Evolutionary conservation across 2,329 filamentous ascomycete species (phyloP).

Genomic region (Apiospora phragmitis): DNA sequence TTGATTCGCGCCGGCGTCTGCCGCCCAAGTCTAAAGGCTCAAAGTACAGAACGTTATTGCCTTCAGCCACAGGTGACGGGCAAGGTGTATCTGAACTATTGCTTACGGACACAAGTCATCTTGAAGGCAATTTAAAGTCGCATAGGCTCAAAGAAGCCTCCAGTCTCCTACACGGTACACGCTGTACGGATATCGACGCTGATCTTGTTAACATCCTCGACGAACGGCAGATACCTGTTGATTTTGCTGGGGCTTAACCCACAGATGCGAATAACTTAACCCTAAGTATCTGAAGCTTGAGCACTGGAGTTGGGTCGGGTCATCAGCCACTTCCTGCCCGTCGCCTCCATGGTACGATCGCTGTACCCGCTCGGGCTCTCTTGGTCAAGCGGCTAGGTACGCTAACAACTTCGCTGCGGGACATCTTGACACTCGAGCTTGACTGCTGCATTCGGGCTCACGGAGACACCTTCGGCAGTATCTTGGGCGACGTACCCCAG

Average conservation of each 20-base stretch:
- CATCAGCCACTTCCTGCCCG: conserved; percentile 1
- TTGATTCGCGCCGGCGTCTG: neutral
- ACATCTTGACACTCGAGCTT: neutral
- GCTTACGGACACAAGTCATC: neutral
- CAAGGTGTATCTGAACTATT: neutral
- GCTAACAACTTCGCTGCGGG: neutral
- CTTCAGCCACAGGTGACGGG: neutral
- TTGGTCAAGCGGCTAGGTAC: neutral
- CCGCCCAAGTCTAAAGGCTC: neutral
- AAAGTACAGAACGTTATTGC: neutral
- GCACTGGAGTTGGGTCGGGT: neutral
- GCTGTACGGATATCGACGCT: neutral
- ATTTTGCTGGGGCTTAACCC: neutral
- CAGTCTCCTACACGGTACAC: neutral
- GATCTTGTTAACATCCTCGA: neutral
- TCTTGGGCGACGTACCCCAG: neutral
- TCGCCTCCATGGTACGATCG: conserved; percentile 3
- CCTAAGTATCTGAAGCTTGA: neutral
- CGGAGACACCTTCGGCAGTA: neutral
- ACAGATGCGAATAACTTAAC: neutral
- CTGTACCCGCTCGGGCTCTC: neutral
- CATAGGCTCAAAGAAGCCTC: neutral
- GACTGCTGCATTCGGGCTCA: neutral
- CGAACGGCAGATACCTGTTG: neutral
- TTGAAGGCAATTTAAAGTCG: neutral